These are phyloP conservation scores for Mycena belliarum DNA, from an alignment of 768 basidiomycete genomes.

Conservation along the genomic window DNA sequence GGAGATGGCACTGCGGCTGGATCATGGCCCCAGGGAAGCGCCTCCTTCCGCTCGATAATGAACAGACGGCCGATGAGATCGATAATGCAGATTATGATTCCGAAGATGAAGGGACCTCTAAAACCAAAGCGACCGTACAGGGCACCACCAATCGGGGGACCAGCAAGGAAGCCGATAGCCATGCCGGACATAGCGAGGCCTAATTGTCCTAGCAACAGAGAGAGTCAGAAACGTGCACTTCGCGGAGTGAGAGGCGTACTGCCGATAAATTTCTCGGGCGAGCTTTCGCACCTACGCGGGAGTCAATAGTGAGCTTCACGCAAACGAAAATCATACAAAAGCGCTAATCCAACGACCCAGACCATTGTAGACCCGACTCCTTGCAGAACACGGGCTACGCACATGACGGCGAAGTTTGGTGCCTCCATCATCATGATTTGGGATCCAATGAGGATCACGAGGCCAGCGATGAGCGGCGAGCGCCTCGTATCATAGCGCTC, in stretches of 20 bases:
- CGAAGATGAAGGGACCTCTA: constrained; percentile 60
- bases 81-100: constrained; percentile 43
- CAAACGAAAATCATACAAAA: too few species aligned
- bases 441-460: constrained; percentile 50
- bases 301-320: not conserved
- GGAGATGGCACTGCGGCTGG: constrained; percentile 26
- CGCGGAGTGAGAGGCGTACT: constrained; percentile 30
- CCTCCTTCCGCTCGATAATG: constrained; percentile 56
- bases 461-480: constrained; percentile 50
- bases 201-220: constrained; percentile 45
- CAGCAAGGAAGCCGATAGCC: constrained; percentile 46
- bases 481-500: constrained; percentile 50
- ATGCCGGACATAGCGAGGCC: constrained; percentile 59
- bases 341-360: constrained; percentile 63
- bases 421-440: constrained; percentile 68
- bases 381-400: constrained; percentile 57
- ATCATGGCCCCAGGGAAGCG: constrained; percentile 49
- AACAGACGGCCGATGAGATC: constrained; percentile 58
- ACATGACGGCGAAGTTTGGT: constrained; percentile 56
- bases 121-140: constrained; percentile 58
- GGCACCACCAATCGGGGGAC: constrained; percentile 58
- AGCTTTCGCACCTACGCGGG: constrained; percentile 61
- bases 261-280: constrained; percentile 49
- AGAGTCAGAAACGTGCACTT: not conserved
- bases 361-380: constrained; percentile 62